Evolutionary conservation across 1,284 basidiomycete genomes (phyloP).

Genomic region (Phylloboletellus chloephorus): DNA sequence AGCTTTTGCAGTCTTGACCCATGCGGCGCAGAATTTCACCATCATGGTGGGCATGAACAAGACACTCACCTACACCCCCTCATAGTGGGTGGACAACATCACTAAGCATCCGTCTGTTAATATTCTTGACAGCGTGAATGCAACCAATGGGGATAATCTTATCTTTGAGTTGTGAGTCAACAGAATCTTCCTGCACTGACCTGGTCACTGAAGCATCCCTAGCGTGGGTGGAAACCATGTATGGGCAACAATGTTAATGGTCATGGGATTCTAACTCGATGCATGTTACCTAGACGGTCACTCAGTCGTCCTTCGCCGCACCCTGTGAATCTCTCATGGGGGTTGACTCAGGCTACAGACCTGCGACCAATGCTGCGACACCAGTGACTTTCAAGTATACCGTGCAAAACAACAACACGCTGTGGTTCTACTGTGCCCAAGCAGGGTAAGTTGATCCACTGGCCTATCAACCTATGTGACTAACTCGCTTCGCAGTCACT

Average conservation of each 20-base stretch:
- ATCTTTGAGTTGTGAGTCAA: conserved; percentile 46
- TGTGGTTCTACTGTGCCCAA: conserved; percentile 48
- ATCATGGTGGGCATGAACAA: background rate
- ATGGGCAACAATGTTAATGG: background rate
- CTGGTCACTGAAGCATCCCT: background rate
- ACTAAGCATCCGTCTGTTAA: too few species aligned
- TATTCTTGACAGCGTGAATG: conserved; percentile 39
- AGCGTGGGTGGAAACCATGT: background rate
- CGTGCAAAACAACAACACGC: conserved; percentile 35
- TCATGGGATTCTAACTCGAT: background rate
- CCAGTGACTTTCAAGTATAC: conserved; percentile 38
- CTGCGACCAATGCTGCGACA: conserved; percentile 26
- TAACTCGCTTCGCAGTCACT: background rate
- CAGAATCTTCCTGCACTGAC: background rate
- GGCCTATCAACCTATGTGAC: background rate
- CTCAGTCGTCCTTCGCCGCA: conserved; percentile 52
- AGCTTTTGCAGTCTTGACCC: conserved; percentile 36
- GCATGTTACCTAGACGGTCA: conserved; percentile 39
- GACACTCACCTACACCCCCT: background rate
- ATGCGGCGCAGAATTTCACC: conserved; percentile 19
- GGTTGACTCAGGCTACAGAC: conserved; percentile 42
- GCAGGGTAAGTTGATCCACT: conserved; percentile 3
- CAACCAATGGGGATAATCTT: conserved; percentile 47
- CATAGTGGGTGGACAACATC: background rate
- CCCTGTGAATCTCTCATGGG: conserved; percentile 40